phyloP scores from a whole-genome alignment of 768 basidiomycete species.

The Hypholoma sublateritium region DNA sequence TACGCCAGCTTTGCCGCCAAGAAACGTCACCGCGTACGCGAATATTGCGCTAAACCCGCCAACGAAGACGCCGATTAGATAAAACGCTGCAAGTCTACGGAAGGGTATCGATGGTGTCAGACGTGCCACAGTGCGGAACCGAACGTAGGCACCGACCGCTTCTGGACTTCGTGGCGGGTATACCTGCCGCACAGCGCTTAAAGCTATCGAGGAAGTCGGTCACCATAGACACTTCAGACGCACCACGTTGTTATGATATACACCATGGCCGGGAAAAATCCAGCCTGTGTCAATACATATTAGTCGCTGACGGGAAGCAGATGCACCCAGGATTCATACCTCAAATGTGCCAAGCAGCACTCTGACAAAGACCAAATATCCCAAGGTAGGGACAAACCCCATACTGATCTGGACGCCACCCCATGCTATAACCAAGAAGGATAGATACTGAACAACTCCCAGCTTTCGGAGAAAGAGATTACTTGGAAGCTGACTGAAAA shows the following conservation, averaged over 20 bases:
- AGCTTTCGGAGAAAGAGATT: conserved; percentile 42
- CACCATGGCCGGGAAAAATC: conserved; percentile 49
- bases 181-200: conserved; percentile 33
- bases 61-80: conserved; percentile 39
- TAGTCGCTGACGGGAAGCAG: background rate
- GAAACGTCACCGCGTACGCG: conserved; percentile 41
- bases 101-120: background rate
- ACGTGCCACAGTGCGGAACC: background rate
- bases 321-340: conserved; percentile 22
- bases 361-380: conserved; percentile 37
- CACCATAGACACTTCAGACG: background rate
- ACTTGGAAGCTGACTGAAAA: conserved; percentile 41
- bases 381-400: conserved; percentile 47
- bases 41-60: conserved; percentile 51
- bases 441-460: conserved; percentile 40
- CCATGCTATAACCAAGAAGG: conserved; percentile 45
- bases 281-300: conserved; percentile 33
- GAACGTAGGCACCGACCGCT: conserved; percentile 30
- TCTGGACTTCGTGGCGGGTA: conserved; percentile 51
- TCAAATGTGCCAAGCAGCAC: conserved; percentile 43
- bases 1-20: conserved; percentile 40
- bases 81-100: conserved; percentile 46
- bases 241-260: conserved; percentile 53
- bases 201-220: too few relatives aligned
- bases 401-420: conserved; percentile 43